Percentiles rank a stretch among this genome's conserved stretches.
phyloP scores from a whole-genome alignment of 2,329 filamentous ascomycete genomes.

The Penicillium sp. region DNA sequence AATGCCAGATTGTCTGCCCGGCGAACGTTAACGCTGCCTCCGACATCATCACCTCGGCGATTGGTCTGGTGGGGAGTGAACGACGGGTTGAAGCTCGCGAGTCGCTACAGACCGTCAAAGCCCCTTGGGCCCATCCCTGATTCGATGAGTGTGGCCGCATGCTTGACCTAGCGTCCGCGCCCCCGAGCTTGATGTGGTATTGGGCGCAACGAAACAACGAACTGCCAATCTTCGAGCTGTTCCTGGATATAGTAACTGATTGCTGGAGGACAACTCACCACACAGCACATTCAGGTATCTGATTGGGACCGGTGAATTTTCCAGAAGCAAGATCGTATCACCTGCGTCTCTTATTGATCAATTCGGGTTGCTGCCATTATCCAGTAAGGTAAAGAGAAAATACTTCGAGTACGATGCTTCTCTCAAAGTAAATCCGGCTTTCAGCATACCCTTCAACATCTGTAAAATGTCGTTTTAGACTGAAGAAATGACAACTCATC shows the following conservation, averaged over 20 bases:
- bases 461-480: too few species aligned
- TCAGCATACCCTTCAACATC: neutral
- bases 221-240: conserved; percentile 8
- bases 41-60: neutral
- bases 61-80: neutral
- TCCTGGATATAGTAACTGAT: conserved; percentile 5
- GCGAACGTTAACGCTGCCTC: neutral
- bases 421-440: too few species aligned
- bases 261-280: neutral
- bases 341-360: neutral
- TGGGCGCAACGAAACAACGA: neutral
- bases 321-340: neutral
- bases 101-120: neutral
- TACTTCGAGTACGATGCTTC: too few species aligned
- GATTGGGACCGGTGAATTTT: neutral
- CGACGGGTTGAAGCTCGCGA: neutral
- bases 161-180: neutral
- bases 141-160: neutral
- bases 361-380: neutral
- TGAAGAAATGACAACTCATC: neutral
- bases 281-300: neutral
- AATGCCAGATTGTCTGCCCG: neutral
- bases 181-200: conserved; percentile 5
- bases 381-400: neutral
- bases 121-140: neutral